Percentiles rank a stretch among this genome's conserved stretches.
These are phyloP conservation scores for Bacidia gigantensis DNA, from an alignment of 495 filamentous ascomycete genomes.

Conservation along the genomic window DNA sequence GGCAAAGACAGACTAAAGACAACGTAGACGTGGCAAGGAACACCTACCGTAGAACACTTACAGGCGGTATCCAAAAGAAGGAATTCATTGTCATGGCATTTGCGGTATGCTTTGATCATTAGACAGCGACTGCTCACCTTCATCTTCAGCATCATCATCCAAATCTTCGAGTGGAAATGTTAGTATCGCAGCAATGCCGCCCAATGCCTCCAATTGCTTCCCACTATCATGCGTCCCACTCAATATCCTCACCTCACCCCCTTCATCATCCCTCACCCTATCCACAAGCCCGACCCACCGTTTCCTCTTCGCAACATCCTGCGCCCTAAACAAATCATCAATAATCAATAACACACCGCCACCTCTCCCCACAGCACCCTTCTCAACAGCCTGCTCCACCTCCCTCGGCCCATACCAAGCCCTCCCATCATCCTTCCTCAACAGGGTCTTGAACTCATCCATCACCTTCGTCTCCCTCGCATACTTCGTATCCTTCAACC, in stretches of 20 bases:
- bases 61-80: not conserved
- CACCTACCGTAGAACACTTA: too few species aligned
- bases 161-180: conserved; percentile 75
- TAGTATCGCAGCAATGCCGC: conserved; percentile 77
- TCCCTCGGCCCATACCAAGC: conserved; percentile 86
- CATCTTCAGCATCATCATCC: conserved; percentile 46
- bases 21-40: too few species aligned
- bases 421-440: conserved; percentile 74
- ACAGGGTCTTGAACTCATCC: conserved; percentile 66
- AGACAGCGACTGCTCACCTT: not conserved
- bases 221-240: conserved; percentile 95
- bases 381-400: conserved; percentile 72
- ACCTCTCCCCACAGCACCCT: conserved; percentile 78
- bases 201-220: conserved; percentile 66
- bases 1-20: too few species aligned
- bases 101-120: not conserved
- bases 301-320: conserved; percentile 66
- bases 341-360: conserved; percentile 75
- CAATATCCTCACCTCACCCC: conserved; percentile 74
- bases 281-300: conserved; percentile 81
- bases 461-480: conserved; percentile 72
- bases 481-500: conserved; percentile 73
- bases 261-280: conserved; percentile 67
- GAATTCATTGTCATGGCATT: not conserved
- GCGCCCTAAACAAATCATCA: conserved; percentile 70